Conservation (phyloP, 495 filamentous ascomycete genomes). For the Chaetomium cochliodes region DNA sequence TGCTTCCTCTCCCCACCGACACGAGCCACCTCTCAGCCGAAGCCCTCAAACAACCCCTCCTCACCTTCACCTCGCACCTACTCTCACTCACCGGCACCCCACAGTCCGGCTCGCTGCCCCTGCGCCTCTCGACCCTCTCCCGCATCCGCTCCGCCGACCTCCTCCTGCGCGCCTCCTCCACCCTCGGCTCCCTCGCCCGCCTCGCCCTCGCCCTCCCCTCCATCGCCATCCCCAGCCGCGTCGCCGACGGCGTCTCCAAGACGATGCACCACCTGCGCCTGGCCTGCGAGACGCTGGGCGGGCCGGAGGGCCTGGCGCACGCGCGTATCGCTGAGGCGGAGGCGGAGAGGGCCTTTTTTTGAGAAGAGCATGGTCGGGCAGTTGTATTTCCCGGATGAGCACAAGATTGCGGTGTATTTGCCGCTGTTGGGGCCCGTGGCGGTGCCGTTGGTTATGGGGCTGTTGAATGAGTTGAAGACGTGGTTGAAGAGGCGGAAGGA, state of each 20-base stretch:
- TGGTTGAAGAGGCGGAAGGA: slow-evolving; percentile 48
- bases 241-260: slow-evolving; percentile 78
- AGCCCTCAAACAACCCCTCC: slow-evolving; percentile 71
- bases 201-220: slow-evolving; percentile 80
- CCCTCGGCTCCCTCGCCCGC: slow-evolving; percentile 86
- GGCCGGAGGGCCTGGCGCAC: slow-evolving; percentile 61
- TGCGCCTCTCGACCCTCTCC: slow-evolving; percentile 79
- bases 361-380: slow-evolving; percentile 99
- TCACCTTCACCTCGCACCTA: slow-evolving; percentile 90
- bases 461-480: slow-evolving; percentile 73
- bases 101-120: slow-evolving; percentile 71
- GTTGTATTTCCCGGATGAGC: slow-evolving; percentile 95
- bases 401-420: slow-evolving; percentile 96
- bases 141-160: slow-evolving; percentile 84
- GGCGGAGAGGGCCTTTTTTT: slow-evolving; percentile 91
- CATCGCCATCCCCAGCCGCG: slow-evolving; percentile 83
- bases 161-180: slow-evolving; percentile 85
- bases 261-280: slow-evolving; percentile 73
- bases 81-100: slow-evolving; percentile 86
- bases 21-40: slow-evolving; percentile 43
- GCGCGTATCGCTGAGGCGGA: slow-evolving; percentile 82
- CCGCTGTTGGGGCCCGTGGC: slow-evolving; percentile 88
- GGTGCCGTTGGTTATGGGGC: slow-evolving; percentile 80
- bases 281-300: slow-evolving; percentile 71
- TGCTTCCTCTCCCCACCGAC: slow-evolving; percentile 62